Conservation (phyloP, 2,329 filamentous ascomycete genomes). For the Cadophora malorum region DNA sequence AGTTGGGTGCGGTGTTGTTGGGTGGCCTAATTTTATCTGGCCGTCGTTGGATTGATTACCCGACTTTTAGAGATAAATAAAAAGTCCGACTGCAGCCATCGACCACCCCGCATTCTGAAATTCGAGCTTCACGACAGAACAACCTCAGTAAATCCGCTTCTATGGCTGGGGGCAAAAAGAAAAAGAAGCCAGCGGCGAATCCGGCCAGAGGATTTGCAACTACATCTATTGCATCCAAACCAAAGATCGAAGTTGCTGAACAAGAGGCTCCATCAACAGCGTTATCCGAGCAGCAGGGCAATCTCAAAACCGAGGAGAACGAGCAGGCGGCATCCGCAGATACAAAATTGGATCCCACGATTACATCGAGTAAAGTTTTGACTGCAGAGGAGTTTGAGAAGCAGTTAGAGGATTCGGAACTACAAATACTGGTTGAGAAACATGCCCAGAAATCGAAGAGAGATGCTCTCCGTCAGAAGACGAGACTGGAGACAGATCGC, state of each 20-base stretch:
- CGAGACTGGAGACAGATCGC: slow-evolving; percentile 83
- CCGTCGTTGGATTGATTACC: slow-evolving; percentile 5
- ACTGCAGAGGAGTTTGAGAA: slow-evolving; percentile 89
- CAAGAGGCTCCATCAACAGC: slow-evolving; percentile 37
- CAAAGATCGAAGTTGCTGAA: slow-evolving; percentile 64
- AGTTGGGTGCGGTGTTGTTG: slow-evolving; percentile 12
- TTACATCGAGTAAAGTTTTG: slow-evolving; percentile 53
- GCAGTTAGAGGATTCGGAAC: slow-evolving; percentile 87
- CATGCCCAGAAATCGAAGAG: slow-evolving; percentile 78
- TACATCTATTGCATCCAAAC: slow-evolving; percentile 86
- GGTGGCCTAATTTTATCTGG: neutral
- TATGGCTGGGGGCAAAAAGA: slow-evolving; percentile 77
- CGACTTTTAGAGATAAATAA: neutral
- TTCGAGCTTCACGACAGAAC: slow-evolving; percentile 10
- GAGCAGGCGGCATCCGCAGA: slow-evolving; percentile 30
- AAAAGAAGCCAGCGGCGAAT: slow-evolving; percentile 89
- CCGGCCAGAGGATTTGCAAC: slow-evolving; percentile 93
- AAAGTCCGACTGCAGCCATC: slow-evolving; percentile 10
- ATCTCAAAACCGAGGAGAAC: slow-evolving; percentile 25
- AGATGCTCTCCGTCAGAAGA: slow-evolving; percentile 78
- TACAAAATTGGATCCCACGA: slow-evolving; percentile 15
- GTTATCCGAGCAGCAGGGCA: slow-evolving; percentile 29
- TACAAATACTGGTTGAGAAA: slow-evolving; percentile 88
- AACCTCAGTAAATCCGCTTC: slow-evolving; percentile 17
- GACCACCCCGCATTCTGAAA: slow-evolving; percentile 25